Evolutionary conservation across 148 eudicot species (phyloP), one percentile per base, ranked within the genome.

Genomic region (Cornus controversa): DNA sequence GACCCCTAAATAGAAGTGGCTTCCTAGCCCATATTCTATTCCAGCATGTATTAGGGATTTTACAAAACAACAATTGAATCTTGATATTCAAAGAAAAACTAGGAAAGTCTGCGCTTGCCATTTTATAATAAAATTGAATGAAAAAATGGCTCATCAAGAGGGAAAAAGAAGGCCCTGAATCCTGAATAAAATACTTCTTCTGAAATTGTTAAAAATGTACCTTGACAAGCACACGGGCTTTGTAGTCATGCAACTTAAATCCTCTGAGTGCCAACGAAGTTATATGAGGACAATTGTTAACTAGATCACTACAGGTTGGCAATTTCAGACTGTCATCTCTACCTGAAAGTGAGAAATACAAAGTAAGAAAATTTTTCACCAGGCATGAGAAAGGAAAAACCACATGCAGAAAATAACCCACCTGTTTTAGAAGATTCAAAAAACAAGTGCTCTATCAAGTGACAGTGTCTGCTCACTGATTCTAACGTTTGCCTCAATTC

Each of bases 391-490:
- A 36, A 4, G 10, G 13, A 42, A 25, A 22, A 28, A 73, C 58
- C 10, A 60, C 26, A 8, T 3, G 72, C 9, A n/a, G 58, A 75
- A 63, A 74, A 63, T 58, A 29, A 24, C n/a, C n/a, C 24, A 89
- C 92, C 92, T 80, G 87, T 84, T 80, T 78, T 80, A 42, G 90
- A 87, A 36, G 90, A 87, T 80, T 89, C 90, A 80, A 89, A 87
- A 78, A 80, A 79, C 45, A 89, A 73, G 63, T 86, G 90, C 80
- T 85, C 89, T 72, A 89, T 73, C 73, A 82, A 75, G 27, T 75
- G 90, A 73, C 92, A 87, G 80, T 71, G 45, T 74, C 64, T 77
- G 75, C 90, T 82, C 76, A 89, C 87, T 45, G 90, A 85, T 71
- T 87, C 92, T 80, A 89, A 77, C 14, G 87, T 84, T 66, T 82